Base-by-base conservation (phyloP, 306 rosid genomes). In the Rubus parviflorus region DNA sequence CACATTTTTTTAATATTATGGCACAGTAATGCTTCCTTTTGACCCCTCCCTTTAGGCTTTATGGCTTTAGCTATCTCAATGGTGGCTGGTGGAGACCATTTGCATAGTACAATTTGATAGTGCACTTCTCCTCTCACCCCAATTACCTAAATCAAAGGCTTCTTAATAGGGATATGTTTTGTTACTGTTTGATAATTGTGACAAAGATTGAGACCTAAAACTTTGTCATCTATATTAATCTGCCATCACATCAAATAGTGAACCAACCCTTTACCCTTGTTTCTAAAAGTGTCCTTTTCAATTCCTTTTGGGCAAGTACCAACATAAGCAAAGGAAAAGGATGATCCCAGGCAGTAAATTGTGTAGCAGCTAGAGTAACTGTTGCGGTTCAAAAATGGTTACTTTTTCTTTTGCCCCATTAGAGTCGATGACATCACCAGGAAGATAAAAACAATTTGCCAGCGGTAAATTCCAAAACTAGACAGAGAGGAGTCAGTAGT, bases 41-140 rank as follows among this genome's bases (percentile, higher is more conserved):
- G 49, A 40, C 70, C 70, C 70, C 37, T 41, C 16, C 70, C 70
- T 41, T 65, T 65, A 65, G 70, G 47, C 70, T 65, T 40, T 65
- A 30, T 40, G 70, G 47, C 70, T 65, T 40, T 65, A 30, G 45
- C 6, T 3, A 5, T 51, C 40, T 10, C 69, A 13, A 5, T 64
- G 47, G 5, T 65, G 70, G 16, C 8, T 14, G n/a, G 68, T 62
- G 68, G 42, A 62, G 3, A 38, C 49, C 23, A 40, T 16, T 17
- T 17, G 70, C 48, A 65, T 0, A 30, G 68, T 62, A 2, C 0
- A 8, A 65, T 40, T 40, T 40, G 25, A 40, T 17, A 7, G 19
- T 65, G 48, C 25, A 40, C 13, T 41, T 35, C 68, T 62, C 68
- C 35, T 62, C n/a, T 38, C 68, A 56, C 35, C 62, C 30, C 19